Base-by-base conservation (phyloP, 1,284 basidiomycete species). In the Cryptococcus wingfieldii region DNA sequence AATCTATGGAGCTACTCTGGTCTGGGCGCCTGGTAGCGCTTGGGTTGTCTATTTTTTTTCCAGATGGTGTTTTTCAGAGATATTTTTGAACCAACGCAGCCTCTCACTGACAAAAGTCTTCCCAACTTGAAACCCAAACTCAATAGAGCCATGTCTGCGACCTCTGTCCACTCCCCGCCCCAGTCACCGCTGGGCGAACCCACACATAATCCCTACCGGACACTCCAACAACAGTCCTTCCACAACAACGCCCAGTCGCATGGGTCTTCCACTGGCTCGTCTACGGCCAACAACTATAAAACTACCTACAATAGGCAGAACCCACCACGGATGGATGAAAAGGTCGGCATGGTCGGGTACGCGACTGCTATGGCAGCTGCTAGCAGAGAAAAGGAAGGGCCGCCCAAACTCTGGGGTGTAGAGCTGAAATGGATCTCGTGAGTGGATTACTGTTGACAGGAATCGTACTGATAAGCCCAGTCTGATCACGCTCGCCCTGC, bases 401-500 rank as follows among this genome's bases (percentile, higher is more conserved):
- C 67, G 46, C 70, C 71, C 10, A 69, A 37, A 56, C 56, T 75
- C 8, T 72, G 66, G 49, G 74, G 74, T 10, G 68, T 75, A 45
- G 72, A 75, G 58, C 59, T 75, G 41, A 75, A 75, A 53, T 75
- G 72, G 72, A 70, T 75, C 39, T 75, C 73, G 73, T 74, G 52
- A 63, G 73, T 69, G 27, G 6, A 10, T 18, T 23, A 34, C 38
- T 14, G 34, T 38, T 31, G 28, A 23, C 12, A 14, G 23, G 16
- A 13, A 28, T 5, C 16, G 10, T 8, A 16, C 48, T 38, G 13
- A 37, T 8, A 23, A 16, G 9, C 18, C 4, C 68, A 93, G 90
- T 47, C 83, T 97, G 58, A 82, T 94, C 67, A 93, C 90, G 16
- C 83, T 98, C 72, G 92, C 94, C 47, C 82, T 95, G 52, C 93